Evolutionary conservation across 495 filamentous ascomycete species (phyloP).

Genomic region (Neurospora pannonica): DNA sequence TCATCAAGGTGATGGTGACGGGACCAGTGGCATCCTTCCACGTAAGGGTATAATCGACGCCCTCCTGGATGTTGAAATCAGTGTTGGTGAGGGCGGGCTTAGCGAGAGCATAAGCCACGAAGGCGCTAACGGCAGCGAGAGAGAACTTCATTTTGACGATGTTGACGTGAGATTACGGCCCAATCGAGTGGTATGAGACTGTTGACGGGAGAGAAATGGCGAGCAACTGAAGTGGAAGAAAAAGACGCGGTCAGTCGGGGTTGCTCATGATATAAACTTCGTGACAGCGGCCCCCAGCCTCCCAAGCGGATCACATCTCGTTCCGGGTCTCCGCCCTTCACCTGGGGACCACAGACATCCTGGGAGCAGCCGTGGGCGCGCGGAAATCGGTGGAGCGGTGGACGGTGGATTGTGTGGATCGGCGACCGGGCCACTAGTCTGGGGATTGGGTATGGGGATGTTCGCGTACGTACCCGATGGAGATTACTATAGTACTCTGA

Average conservation of each 20-base stretch:
- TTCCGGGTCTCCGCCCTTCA: background rate
- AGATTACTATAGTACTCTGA: background rate
- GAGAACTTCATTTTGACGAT: constrained; percentile 37
- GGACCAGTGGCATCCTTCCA: constrained; percentile 29
- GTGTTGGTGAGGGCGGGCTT: constrained; percentile 32
- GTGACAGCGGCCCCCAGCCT: background rate
- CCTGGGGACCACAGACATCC: background rate
- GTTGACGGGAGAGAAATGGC: constrained; percentile 1
- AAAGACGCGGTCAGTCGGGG: background rate
- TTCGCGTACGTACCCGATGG: background rate
- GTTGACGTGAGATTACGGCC: background rate
- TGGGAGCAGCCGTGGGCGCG: background rate
- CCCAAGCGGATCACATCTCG: background rate
- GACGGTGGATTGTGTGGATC: background rate
- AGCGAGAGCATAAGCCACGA: constrained; percentile 31
- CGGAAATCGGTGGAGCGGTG: background rate
- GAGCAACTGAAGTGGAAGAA: background rate
- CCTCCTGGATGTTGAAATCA: constrained; percentile 26
- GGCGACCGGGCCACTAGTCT: background rate
- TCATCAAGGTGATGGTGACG: constrained; percentile 31
- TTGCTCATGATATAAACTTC: background rate
- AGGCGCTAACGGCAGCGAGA: constrained; percentile 21
- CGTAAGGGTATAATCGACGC: constrained; percentile 31
- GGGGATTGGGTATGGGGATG: background rate
- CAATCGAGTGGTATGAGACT: background rate